phyloP scores from a whole-genome alignment of 2,329 filamentous ascomycete species.

The Aspergillus ruber region DNA sequence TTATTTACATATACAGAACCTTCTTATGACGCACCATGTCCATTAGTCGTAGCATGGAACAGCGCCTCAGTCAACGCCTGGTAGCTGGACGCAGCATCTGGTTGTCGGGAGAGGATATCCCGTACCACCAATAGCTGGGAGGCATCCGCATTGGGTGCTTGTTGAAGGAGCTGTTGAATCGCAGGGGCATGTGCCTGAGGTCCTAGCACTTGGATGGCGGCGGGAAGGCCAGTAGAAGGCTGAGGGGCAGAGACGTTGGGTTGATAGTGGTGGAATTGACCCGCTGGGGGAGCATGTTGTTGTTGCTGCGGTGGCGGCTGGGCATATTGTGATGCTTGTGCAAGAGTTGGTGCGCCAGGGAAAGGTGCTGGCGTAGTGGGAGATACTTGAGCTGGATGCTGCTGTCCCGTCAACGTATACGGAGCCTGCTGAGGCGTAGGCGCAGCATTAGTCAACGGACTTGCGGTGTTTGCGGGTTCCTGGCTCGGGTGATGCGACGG shows the following conservation, averaged over 20 bases:
- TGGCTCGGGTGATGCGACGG: constrained; percentile 33
- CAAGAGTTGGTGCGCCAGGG: constrained; percentile 6
- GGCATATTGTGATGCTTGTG: constrained; percentile 10
- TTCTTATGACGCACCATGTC: constrained; percentile 18
- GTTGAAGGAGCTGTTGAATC: constrained; percentile 62
- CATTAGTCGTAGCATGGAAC: constrained; percentile 29
- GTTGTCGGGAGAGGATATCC: constrained; percentile 60
- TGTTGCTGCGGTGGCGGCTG: constrained; percentile 10
- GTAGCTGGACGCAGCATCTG: constrained; percentile 57
- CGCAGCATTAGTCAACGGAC: constrained; percentile 24
- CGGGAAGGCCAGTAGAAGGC: constrained; percentile 43
- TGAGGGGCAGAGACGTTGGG: constrained; percentile 3
- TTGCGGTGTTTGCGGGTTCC: constrained; percentile 28
- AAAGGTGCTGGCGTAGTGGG: constrained; percentile 10
- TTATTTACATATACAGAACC: constrained; percentile 10
- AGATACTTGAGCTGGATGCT: constrained; percentile 18
- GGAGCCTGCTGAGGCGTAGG: constrained; percentile 21
- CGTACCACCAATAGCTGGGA: constrained; percentile 69
- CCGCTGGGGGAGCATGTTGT: constrained; percentile 3
- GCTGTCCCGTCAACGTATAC: constrained; percentile 16
- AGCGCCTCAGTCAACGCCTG: constrained; percentile 37
- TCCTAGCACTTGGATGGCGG: constrained; percentile 60
- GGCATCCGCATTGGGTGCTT: constrained; percentile 62
- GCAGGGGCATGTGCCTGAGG: constrained; percentile 57
- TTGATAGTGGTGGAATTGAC: constrained; percentile 19